Evolutionary conservation across 2,329 filamentous ascomycete species (phyloP).

Genomic region (Exophiala sp.): DNA sequence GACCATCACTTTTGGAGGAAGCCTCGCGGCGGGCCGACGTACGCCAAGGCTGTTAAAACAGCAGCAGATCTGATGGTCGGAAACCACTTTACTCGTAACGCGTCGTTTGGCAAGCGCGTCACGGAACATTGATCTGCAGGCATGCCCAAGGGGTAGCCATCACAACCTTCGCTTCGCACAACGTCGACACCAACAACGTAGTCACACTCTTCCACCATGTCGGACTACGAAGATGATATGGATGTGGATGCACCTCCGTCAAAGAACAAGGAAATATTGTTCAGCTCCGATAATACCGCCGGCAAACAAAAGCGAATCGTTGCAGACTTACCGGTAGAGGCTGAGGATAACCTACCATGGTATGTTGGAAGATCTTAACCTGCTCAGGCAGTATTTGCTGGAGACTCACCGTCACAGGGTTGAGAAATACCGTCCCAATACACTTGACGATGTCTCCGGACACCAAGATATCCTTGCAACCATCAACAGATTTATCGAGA

Average conservation of each 20-base stretch:
- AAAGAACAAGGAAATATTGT: constrained; percentile 55
- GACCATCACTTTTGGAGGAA: neutral
- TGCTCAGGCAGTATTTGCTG: constrained; percentile 9
- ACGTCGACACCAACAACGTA: no score
- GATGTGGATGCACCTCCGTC: constrained; percentile 58
- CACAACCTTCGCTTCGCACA: no score
- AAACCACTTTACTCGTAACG: neutral
- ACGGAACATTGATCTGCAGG: no score
- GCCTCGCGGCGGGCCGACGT: neutral
- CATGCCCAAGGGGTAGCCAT: neutral
- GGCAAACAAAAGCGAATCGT: constrained; percentile 86
- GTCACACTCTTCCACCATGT: constrained; percentile 38
- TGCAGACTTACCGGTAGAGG: constrained; percentile 89
- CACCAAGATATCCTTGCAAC: constrained; percentile 97
- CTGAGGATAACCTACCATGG: constrained; percentile 93
- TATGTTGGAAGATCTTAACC: constrained; percentile 36
- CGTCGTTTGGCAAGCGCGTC: neutral
- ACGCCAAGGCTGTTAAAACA: neutral
- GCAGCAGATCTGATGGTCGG: neutral
- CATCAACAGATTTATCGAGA: constrained; percentile 95
- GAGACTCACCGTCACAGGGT: constrained; percentile 58
- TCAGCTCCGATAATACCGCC: constrained; percentile 67
- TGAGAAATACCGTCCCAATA: constrained; percentile 91
- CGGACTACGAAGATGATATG: constrained; percentile 63
- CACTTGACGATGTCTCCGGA: constrained; percentile 86